These are phyloP conservation scores for Pelargonium nanum DNA, from an alignment of 345 rosid genomes.

Conservation along the genomic window DNA sequence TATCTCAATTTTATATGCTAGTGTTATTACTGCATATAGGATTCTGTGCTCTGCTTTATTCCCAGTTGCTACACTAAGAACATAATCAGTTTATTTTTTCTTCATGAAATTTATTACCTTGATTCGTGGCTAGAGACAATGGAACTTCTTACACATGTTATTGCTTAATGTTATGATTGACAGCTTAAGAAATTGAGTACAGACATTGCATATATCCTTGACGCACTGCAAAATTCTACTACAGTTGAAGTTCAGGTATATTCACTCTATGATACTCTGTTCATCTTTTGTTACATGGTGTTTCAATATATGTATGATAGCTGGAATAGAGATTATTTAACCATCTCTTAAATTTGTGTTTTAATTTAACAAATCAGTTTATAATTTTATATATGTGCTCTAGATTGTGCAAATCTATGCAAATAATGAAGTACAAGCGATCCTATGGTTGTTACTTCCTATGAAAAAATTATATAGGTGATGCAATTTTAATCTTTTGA, in stretches of 20 bases:
- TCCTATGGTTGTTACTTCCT: not conserved
- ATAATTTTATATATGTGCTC: not conserved
- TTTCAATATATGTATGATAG: no score
- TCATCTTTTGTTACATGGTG: not conserved
- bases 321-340: no score
- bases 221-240: slow-evolving; percentile 59
- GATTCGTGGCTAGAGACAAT: not conserved
- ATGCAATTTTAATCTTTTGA: not conserved
- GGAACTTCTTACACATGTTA: not conserved
- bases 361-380: not conserved
- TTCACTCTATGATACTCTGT: not conserved
- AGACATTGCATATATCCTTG: slow-evolving; percentile 59
- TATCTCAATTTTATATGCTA: not conserved
- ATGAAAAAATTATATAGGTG: no score
- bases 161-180: slow-evolving; percentile 2
- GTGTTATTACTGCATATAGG: not conserved
- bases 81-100: not conserved
- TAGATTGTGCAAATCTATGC: no score
- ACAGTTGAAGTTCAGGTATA: slow-evolving; percentile 75
- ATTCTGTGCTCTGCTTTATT: not conserved
- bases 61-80: not conserved
- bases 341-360: no score
- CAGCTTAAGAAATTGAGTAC: slow-evolving; percentile 85
- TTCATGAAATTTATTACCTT: not conserved
- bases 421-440: no score